Percentiles rank a stretch among this genome's conserved stretches.
These are phyloP conservation scores for Vachellia pachyceras DNA, from an alignment of 306 rosid species.

Conservation along the genomic window DNA sequence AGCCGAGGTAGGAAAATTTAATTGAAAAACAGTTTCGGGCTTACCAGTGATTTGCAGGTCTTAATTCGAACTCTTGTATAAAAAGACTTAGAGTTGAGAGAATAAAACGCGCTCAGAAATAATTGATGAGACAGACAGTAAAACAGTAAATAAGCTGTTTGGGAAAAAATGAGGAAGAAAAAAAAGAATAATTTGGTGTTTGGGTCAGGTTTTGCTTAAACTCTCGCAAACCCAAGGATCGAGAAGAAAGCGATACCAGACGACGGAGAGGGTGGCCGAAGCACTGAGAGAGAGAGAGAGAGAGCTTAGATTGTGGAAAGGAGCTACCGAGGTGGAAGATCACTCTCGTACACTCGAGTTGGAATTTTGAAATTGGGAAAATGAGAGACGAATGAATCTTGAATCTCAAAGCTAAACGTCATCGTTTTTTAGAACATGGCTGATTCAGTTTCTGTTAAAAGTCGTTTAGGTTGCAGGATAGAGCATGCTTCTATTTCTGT, in stretches of 20 bases:
- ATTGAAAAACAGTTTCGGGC: conserved; percentile 17
- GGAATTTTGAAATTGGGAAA: conserved; percentile 25
- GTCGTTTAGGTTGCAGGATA: background rate
- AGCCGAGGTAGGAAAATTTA: background rate
- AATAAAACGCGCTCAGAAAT: conserved; percentile 1
- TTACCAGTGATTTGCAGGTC: conserved; percentile 36
- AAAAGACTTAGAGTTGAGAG: background rate
- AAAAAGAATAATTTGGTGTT: conserved; percentile 38
- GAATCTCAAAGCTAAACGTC: background rate
- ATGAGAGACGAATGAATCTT: background rate
- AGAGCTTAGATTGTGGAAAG: conserved; percentile 20
- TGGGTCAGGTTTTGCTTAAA: conserved; percentile 35
- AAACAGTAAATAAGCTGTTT: background rate
- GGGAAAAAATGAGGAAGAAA: background rate
- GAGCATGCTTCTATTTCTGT: no score
- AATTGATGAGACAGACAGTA: background rate
- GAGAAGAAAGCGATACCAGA: conserved; percentile 2
- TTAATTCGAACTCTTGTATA: conserved; percentile 40
- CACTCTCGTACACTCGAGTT: conserved; percentile 12
- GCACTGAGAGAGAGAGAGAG: background rate
- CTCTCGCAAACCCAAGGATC: conserved; percentile 40
- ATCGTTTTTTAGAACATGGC: background rate
- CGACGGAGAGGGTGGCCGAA: background rate
- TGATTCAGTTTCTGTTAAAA: conserved; percentile 5
- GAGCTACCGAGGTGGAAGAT: conserved; percentile 10